Evolutionary conservation across 1,284 basidiomycete genomes (phyloP).

Genomic region (Melampsora americana): DNA sequence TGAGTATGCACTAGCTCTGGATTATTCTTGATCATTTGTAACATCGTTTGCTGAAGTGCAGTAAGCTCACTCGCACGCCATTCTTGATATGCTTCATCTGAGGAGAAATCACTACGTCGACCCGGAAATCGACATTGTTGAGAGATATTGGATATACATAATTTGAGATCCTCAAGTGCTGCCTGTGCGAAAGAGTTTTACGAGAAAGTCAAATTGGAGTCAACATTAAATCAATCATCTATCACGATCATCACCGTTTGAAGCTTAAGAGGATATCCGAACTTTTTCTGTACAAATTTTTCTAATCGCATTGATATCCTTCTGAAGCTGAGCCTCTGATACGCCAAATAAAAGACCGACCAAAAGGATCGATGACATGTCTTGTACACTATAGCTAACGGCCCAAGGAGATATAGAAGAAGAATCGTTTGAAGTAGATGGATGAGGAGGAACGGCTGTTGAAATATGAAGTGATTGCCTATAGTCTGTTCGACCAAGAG

Average conservation of each 20-base stretch:
- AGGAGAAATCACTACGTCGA: conserved; percentile 77
- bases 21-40: conserved; percentile 79
- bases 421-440: conserved; percentile 24
- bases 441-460: conserved; percentile 15
- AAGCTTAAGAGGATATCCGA: conserved; percentile 45
- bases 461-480: conserved; percentile 10
- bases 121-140: conserved; percentile 79
- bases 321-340: conserved; percentile 65
- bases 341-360: conserved; percentile 74
- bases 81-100: conserved; percentile 72
- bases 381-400: conserved; percentile 56
- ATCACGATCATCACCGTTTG: background rate
- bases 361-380: conserved; percentile 72
- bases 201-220: background rate
- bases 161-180: conserved; percentile 58
- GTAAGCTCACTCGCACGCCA: conserved; percentile 83
- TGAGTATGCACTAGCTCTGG: conserved; percentile 72
- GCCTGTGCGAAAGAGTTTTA: conserved; percentile 8
- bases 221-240: conserved; percentile 12
- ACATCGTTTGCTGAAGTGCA: conserved; percentile 79
- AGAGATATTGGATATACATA: conserved; percentile 85
- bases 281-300: conserved; percentile 76
- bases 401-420: conserved; percentile 26
- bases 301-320: conserved; percentile 69
- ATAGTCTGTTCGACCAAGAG: conserved; percentile 11